Evolutionary conservation across 306 rosid genomes (phyloP).

Genomic region (Delonix regia): DNA sequence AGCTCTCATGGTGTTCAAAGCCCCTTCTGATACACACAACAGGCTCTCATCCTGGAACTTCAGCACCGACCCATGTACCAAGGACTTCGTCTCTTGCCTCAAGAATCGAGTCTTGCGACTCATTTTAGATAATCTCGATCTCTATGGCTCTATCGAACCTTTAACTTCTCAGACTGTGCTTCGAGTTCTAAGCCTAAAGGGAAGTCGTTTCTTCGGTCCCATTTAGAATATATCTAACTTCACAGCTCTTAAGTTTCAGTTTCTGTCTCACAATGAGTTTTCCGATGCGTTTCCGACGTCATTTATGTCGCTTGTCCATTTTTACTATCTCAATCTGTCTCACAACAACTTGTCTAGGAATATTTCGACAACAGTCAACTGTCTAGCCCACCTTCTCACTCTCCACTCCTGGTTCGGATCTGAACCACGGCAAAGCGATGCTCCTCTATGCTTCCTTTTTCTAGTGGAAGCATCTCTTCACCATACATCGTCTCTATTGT

Average conservation of each 20-base stretch:
- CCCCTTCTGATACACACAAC: conserved; percentile 56
- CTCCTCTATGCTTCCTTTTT: too few relatives aligned
- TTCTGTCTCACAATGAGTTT: conserved; percentile 64
- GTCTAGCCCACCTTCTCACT: conserved; percentile 70
- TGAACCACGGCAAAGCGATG: conserved; percentile 24
- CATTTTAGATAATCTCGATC: conserved; percentile 72
- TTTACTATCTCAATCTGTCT: conserved; percentile 88
- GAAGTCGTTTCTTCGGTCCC: conserved; percentile 66
- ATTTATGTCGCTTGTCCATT: conserved; percentile 52
- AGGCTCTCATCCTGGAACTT: conserved; percentile 73
- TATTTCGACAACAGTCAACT: conserved; percentile 60
- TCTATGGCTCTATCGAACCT: conserved; percentile 60
- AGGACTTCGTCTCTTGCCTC: conserved; percentile 68
- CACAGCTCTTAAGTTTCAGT: conserved; percentile 68
- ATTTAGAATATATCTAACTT: conserved; percentile 71
- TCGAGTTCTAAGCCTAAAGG: conserved; percentile 86
- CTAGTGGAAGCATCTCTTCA: too few relatives aligned
- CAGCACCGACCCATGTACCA: conserved; percentile 58
- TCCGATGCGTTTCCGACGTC: conserved; percentile 74
- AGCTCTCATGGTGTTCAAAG: conserved; percentile 67
- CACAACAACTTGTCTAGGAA: conserved; percentile 70
- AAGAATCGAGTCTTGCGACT: conserved; percentile 69
- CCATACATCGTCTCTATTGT: conserved; percentile 7
- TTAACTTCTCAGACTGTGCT: conserved; percentile 65
- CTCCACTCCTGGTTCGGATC: conserved; percentile 42